A percentile compares a stretch with the other conserved stretches of the same genome.
Conservation (phyloP, 352 stramenopile genomes). For the Globisporangium emineosum region DNA sequence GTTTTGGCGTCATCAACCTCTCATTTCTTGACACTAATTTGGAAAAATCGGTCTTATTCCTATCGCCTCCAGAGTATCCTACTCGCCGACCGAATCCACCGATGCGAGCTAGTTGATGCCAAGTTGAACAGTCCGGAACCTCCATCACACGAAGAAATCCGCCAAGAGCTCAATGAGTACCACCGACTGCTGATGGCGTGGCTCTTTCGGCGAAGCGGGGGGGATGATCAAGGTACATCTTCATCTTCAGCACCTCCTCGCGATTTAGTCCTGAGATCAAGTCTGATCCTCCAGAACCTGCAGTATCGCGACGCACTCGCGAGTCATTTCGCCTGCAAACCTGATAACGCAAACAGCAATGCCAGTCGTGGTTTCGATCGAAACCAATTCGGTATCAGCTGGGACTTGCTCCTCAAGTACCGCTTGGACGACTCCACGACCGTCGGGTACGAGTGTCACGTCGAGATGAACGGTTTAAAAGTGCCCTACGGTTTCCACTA, state of each 20-base stretch:
- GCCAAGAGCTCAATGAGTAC: slow-evolving; percentile 3
- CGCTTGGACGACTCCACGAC: slow-evolving; percentile 54
- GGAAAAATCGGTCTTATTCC: too few species aligned
- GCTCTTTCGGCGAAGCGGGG: not conserved
- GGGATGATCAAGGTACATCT: too few species aligned
- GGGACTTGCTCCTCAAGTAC: slow-evolving; percentile 60
- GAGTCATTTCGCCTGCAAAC: slow-evolving; percentile 21
- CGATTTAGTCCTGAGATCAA: slow-evolving; percentile 25
- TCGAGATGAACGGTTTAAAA: slow-evolving; percentile 45
- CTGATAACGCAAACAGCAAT: not conserved
- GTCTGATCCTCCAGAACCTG: slow-evolving; percentile 48
- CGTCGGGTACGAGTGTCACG: slow-evolving; percentile 59
- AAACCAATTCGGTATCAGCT: slow-evolving; percentile 20
- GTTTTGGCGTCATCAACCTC: not conserved
- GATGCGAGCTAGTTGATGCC: slow-evolving; percentile 37
- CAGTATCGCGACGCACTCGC: slow-evolving; percentile 49
- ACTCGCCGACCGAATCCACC: slow-evolving; percentile 46
- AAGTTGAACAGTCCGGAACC: not conserved
- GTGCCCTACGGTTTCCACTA: slow-evolving; percentile 74
- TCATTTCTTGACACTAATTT: not conserved
- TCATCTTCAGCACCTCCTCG: slow-evolving; percentile 8
- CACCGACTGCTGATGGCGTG: not conserved
- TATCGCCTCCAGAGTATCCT: slow-evolving; percentile 27
- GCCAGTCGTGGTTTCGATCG: not conserved
- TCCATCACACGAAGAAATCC: not conserved